Evolutionary conservation across 768 basidiomycete genomes (phyloP), one percentile per base, ranked within the genome.

Genomic region (Rhodotorula diobovata): DNA sequence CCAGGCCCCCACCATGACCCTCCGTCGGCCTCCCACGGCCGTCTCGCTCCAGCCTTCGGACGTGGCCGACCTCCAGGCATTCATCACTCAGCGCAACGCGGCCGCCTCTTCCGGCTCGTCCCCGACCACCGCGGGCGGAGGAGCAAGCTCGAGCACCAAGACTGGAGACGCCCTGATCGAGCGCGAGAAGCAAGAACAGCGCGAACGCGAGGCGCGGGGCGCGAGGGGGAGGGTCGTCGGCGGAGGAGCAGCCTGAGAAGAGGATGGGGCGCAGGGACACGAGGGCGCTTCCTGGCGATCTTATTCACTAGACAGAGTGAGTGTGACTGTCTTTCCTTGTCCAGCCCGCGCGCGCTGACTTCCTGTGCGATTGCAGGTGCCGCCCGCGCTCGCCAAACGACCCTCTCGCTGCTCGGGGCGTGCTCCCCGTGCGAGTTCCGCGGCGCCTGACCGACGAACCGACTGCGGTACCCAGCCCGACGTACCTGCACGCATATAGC

Each of bases 21-120:
- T 71, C 28, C 65, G 65, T 20, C 60, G 70, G 30, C 70, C 70
- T 1, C 70, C 70, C 1, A 71, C 70, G 18, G 61, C 65, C 39
- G n/a, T 59, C 56, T 18, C 65, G 2, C 70, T 71, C 61, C 63
- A 62, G n/a, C 61, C 70, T 10, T 54, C 61, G 6, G 70, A 71
- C 65, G 61, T 71, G 2, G 8, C 30, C 11, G 70, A 71, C 32
- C 54, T 71, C 25, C 55, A 43, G 14, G 65, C 55, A 28, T 45
- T 63, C 56, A n/a, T 71, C 60, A 12, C 25, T 3, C 41, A 45
- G 6, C 43, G n/a, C 37, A 10, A 57, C 55, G 34, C 54, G 2
- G 54, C 54, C 15, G 20, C 54, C 21, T 35, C 32, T 2, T 8
- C 54, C 34, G 20, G 34, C 16, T 34, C 54, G 6, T 20, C 54